A percentile compares a stretch with the other conserved stretches of the same genome.
Evolutionary conservation across 2,329 filamentous ascomycete genomes (phyloP).

Genomic region (Colletotrichum ledebouriae): DNA sequence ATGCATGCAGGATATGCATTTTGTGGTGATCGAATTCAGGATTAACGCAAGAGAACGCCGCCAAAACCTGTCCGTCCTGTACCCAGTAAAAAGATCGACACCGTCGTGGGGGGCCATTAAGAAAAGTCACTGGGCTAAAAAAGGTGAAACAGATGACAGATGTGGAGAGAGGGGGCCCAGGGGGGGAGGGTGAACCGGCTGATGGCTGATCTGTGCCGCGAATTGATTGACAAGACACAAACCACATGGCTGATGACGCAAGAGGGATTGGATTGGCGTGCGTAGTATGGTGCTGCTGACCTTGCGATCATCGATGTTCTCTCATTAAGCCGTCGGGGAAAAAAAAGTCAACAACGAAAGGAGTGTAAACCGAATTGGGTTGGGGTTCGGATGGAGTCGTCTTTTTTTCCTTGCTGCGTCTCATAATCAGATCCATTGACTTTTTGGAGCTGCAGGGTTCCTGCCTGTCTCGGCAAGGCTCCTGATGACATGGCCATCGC

Average conservation of each 20-base stretch:
- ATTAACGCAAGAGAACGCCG: not conserved
- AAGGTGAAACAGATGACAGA: conserved; percentile 40
- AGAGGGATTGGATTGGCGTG: conserved; percentile 16
- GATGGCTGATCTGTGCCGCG: conserved; percentile 32
- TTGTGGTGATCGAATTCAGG: conserved; percentile 14
- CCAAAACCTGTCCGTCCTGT: not conserved
- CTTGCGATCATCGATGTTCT: conserved; percentile 4
- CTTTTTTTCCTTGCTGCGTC: not conserved
- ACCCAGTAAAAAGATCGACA: conserved; percentile 19
- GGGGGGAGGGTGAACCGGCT: not conserved
- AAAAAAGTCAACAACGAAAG: not conserved
- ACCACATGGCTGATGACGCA: conserved; percentile 40
- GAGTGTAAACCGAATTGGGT: not conserved
- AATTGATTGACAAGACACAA: not conserved
- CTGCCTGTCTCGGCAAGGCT: conserved; percentile 2
- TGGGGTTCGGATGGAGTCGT: not conserved
- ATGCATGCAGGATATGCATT: conserved; percentile 26
- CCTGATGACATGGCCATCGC: not conserved
- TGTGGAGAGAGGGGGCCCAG: conserved; percentile 33
- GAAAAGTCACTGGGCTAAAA: conserved; percentile 16
- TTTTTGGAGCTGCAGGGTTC: not conserved
- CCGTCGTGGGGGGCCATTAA: not conserved
- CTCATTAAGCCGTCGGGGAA: not conserved
- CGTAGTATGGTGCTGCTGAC: not conserved
- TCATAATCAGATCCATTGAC: conserved; percentile 9